Percentiles rank a stretch among this genome's conserved stretches.
Conservation (phyloP, 768 basidiomycete genomes). For the Lactarius evosmus region DNA sequence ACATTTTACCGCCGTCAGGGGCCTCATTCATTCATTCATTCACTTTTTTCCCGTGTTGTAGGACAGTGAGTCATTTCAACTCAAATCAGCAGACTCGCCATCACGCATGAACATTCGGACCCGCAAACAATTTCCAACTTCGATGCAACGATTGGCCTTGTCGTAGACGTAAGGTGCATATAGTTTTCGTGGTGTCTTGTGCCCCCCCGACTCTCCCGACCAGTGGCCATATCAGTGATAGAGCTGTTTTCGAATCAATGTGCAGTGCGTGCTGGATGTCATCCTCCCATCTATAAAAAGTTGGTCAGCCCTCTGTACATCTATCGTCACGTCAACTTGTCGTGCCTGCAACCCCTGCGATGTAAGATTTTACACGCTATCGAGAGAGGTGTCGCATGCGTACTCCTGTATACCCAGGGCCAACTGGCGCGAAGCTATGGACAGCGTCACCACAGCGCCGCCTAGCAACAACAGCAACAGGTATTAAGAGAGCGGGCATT, state of each 20-base stretch:
- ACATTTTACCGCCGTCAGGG: constrained; percentile 6
- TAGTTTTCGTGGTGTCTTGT: neutral
- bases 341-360: neutral
- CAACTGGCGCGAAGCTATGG: neutral
- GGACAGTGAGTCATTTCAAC: constrained; percentile 7
- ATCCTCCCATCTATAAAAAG: neutral
- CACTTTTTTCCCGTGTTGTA: neutral
- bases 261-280: neutral
- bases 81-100: too few relatives aligned
- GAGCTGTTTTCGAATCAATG: neutral
- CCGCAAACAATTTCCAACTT: neutral
- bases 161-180: neutral
- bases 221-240: neutral
- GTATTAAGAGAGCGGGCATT: neutral
- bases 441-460: neutral
- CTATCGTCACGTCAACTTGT: neutral
- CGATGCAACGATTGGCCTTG: neutral
- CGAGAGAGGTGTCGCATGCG: neutral
- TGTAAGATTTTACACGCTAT: neutral
- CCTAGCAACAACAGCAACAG: neutral
- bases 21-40: constrained; percentile 4
- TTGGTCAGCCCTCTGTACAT: neutral
- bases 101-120: neutral
- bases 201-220: neutral
- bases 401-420: neutral